Evolutionary conservation across 257 asterid species (phyloP).

Genomic region (Solanum dulcamara): DNA sequence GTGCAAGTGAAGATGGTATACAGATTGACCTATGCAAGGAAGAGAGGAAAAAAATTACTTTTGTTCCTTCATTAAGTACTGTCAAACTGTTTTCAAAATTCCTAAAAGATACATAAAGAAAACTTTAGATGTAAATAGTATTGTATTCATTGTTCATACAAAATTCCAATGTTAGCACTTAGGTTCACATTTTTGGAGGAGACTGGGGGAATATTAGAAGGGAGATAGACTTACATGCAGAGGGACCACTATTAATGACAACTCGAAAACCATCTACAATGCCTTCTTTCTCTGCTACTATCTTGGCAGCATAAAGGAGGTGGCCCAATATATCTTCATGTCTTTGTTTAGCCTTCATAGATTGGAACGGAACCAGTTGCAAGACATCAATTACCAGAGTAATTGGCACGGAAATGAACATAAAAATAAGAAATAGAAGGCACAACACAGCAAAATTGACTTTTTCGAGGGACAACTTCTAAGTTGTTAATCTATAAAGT

Average conservation of each 20-base stretch:
- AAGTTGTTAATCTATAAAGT: background rate
- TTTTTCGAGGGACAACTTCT: background rate
- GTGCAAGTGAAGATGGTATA: slow-evolving; percentile 93
- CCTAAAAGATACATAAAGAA: background rate
- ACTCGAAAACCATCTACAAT: slow-evolving; percentile 85
- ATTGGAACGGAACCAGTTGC: slow-evolving; percentile 3
- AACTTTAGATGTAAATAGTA: background rate
- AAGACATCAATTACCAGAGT: background rate
- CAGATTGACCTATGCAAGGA: slow-evolving; percentile 69
- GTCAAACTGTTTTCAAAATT: background rate
- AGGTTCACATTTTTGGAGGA: background rate
- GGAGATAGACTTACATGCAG: slow-evolving; percentile 51
- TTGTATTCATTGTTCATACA: background rate
- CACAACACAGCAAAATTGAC: background rate
- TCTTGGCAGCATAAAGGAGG: slow-evolving; percentile 78
- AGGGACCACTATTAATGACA: slow-evolving; percentile 74
- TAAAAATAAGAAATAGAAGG: background rate
- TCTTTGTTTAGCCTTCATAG: slow-evolving; percentile 62
- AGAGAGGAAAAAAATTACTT: background rate
- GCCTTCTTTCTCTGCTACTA: slow-evolving; percentile 93
- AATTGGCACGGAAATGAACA: background rate
- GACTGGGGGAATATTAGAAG: background rate
- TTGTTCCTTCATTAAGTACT: background rate
- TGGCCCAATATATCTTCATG: slow-evolving; percentile 78
- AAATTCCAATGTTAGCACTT: background rate